Base-by-base conservation (phyloP, 371 early-diverging fungal species). In the Dichotomocladium elegans region DNA sequence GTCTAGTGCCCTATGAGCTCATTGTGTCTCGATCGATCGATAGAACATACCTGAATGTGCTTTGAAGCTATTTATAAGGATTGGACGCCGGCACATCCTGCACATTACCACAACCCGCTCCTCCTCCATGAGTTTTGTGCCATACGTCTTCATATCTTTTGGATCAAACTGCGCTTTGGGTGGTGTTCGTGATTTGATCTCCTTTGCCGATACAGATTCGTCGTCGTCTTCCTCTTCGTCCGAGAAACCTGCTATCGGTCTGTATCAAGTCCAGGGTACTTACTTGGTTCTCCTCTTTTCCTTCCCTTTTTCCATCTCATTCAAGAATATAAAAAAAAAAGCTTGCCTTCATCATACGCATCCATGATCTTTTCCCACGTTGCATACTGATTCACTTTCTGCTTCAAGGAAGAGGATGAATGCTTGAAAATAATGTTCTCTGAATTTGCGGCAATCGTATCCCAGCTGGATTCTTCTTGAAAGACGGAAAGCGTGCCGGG, bases 401-500 rank as follows among this genome's bases (percentile, higher is more conserved):
- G 19, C 21, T 35, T 53, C 51, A n/a, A 25, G n/a, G n/a, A 26
- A 1, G 42, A 35, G 27, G 47, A 19, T 35, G 47, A 7, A 14
- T 29, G 14, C 21, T 37, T 37, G 15, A 7, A n/a, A 21, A 37
- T n/a, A 1, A 17, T 37, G 4, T 37, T n/a, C 25, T 57, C 41
- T 51, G 49, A 17, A 26, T 64, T 53, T 43, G 44, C 14, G 25
- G 33, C 42, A 40, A 59, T 37, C 29, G 42, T 48, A n/a, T 61
- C 49, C 77, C 77, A 77, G 41, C 64, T 66, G 15, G 62, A 42
- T 28, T 68, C 74, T 41, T 73, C 77, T 53, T 73, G 71, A 41
- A 77, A 73, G 8, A 77, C 43, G 17, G 71, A 62, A 9, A 77
- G 47, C 29, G 70, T 71, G 6, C 50, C 57, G 26, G 77, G 70